These are phyloP conservation scores for Rhodotorula sp. DNA, from an alignment of 1,284 basidiomycete genomes.

Conservation along the genomic window DNA sequence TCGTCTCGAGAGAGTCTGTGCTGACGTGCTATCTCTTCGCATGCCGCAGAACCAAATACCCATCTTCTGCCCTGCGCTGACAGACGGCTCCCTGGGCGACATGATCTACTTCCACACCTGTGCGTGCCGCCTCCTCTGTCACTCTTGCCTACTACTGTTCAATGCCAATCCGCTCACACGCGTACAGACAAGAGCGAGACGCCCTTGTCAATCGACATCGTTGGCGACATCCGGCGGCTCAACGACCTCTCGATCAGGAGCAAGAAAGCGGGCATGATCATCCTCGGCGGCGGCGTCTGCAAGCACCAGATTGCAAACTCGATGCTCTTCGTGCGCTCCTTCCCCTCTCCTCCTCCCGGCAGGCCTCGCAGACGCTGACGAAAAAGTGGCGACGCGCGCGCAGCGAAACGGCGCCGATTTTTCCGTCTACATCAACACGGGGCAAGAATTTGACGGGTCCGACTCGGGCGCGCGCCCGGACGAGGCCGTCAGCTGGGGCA, in stretches of 20 bases:
- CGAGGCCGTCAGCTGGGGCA: constrained; percentile 99
- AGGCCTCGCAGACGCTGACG: neutral
- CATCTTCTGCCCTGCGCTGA: constrained; percentile 96
- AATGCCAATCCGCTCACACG: too few relatives aligned
- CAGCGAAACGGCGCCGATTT: constrained; percentile 97
- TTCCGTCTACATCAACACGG: constrained; percentile 97
- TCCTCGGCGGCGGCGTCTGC: constrained; percentile 96
- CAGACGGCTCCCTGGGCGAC: constrained; percentile 96
- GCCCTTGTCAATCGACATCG: constrained; percentile 88
- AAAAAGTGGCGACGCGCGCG: neutral
- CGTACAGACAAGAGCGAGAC: constrained; percentile 62
- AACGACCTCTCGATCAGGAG: constrained; percentile 89
- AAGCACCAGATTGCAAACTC: constrained; percentile 99
- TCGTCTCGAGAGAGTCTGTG: neutral
- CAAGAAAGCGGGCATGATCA: constrained; percentile 95
- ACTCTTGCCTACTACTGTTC: neutral
- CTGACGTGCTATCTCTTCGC: neutral
- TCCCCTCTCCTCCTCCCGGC: neutral
- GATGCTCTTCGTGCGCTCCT: constrained; percentile 82
- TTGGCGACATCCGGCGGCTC: constrained; percentile 85
- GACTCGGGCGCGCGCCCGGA: constrained; percentile 91
- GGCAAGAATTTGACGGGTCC: constrained; percentile 98
- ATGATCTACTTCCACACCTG: constrained; percentile 99
- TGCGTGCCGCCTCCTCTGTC: constrained; percentile 4
- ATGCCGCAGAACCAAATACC: constrained; percentile 85